Evolutionary conservation across 2,329 filamentous ascomycete species (phyloP).

Genomic region (Penicillium sclerotigenum): DNA sequence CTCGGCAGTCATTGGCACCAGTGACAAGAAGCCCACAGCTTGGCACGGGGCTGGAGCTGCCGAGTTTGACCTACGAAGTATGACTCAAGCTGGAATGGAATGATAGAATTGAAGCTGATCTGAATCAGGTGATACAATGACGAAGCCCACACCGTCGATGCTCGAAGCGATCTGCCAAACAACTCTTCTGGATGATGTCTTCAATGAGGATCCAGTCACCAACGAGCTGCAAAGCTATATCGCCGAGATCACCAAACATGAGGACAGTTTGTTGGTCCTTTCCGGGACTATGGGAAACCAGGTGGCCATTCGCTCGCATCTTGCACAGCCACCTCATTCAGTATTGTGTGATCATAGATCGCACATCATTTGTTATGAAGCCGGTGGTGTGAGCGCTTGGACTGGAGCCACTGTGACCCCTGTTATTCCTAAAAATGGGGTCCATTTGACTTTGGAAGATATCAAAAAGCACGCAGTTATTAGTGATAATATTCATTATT

Average conservation of each 20-base stretch:
- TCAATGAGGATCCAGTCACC: conserved; percentile 75
- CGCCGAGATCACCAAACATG: conserved; percentile 69
- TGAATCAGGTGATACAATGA: conserved; percentile 62
- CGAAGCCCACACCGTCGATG: conserved; percentile 77
- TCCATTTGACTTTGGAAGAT: conserved; percentile 74
- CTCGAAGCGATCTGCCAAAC: conserved; percentile 71
- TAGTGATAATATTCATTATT: conserved; percentile 66
- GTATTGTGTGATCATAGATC: conserved; percentile 75
- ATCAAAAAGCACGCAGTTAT: conserved; percentile 64
- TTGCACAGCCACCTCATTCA: conserved; percentile 74
- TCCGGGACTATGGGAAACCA: conserved; percentile 96
- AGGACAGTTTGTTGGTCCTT: conserved; percentile 74
- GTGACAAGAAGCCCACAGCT: conserved; percentile 22
- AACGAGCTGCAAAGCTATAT: conserved; percentile 71
- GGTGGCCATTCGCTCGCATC: conserved; percentile 71
- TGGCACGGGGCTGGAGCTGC: conserved; percentile 51
- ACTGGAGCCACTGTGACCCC: conserved; percentile 68
- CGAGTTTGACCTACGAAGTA: conserved; percentile 56
- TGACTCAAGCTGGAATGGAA: background rate
- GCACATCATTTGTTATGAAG: conserved; percentile 69
- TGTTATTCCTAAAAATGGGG: conserved; percentile 66
- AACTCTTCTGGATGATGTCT: conserved; percentile 80
- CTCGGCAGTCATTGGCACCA: background rate
- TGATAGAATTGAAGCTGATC: background rate
- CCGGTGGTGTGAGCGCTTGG: conserved; percentile 65